Evolutionary conservation across 352 stramenopile genomes (phyloP), one percentile per base, ranked within the genome.

Genomic region (Globisporangium parvum): DNA sequence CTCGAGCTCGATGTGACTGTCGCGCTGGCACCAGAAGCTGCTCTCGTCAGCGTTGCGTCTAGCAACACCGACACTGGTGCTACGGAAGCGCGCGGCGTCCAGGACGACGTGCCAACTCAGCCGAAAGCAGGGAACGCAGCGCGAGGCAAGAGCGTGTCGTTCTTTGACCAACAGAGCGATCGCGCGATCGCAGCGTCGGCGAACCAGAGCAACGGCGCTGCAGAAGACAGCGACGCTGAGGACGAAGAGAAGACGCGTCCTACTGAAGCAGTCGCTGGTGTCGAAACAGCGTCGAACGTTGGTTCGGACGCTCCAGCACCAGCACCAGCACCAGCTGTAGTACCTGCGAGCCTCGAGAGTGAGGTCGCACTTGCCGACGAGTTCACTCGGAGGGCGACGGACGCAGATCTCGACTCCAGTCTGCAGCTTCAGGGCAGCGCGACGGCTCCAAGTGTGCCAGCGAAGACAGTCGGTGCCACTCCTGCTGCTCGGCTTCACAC

Each of bases 91-190:
- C 14, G 14, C 26, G 41, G 23, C 23, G 41, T 24, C 41, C 17
- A 26, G 3, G n/a, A 26, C 18, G 39, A 17, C 20, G 2, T 11
- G 14, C 39, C 14, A 6, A 6, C 26, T 31, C 26, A 31, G 6
- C 26, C 26, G 26, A 31, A 31, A 31, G 26, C 26, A 31, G 26
- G 3, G 39, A 18, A 44, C 26, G 23, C 51, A 0, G 39, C 45
- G n/a, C 45, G 33, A 28, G 44, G 17, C 28, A 59, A 59, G 40
- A 47, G 28, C 23, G 53, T 59, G 11, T 47, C 53, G 28, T 53
- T 59, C 31, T 42, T 53, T n/a, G 53, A 58, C 24, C 15, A 44
- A 20, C 51, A 23, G 37, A 39, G 10, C 31, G 26, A 51, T 26
- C 28, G 6, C 18, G 33, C 18, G 52, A 31, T 3, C 15, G 18